Evolutionary conservation across 2,329 filamentous ascomycete genomes (phyloP), one percentile per base, ranked within the genome.

Genomic region (Mariannaea sp.): DNA sequence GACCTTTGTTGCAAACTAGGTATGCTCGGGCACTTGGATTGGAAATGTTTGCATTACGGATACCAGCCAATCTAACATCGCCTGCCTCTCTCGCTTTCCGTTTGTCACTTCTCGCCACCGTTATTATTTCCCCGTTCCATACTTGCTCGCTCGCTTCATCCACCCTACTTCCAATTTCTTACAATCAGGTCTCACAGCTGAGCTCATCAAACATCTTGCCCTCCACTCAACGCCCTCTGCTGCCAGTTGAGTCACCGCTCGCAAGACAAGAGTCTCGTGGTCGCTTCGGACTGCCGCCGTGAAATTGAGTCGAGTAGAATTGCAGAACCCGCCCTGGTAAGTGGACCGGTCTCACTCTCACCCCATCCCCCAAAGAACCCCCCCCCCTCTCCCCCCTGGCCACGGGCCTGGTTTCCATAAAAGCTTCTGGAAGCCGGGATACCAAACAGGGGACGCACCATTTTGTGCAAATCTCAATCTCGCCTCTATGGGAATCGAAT

Each of bases 361-460:
- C 33, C 33, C 33, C 33, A 36, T 36, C 22, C 22, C n/a, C n/a
- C 3, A 30, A 12, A 7, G 30, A 33, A 33, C 13, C 30, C 30
- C 14, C 14, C 42, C 30, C 53, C 35, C 53, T 42, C 52, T 53
- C 45, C 35, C 44, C 62, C 57, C 52, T 47, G 51, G 49, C 19
- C 33, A 17, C 48, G 57, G 60, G 8, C 47, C 49, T 36, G 45
- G 54, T 57, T 67, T 67, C 65, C 58, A 64, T 43, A 45, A 53
- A 52, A 46, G 56, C 65, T 68, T 68, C 65, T 65, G 68, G 65
- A 68, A 67, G 55, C 49, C 46, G 52, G 50, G 35, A 57, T 41
- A 47, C n/a, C n/a, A n/a, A n/a, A n/a, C n/a, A n/a, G n/a, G 42
- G 55, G 49, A 52, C 35, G 49, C 57, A 55, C 45, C 50, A 38